Conservation (phyloP, 805 yeast species). For the Danielia oregonensis region DNA sequence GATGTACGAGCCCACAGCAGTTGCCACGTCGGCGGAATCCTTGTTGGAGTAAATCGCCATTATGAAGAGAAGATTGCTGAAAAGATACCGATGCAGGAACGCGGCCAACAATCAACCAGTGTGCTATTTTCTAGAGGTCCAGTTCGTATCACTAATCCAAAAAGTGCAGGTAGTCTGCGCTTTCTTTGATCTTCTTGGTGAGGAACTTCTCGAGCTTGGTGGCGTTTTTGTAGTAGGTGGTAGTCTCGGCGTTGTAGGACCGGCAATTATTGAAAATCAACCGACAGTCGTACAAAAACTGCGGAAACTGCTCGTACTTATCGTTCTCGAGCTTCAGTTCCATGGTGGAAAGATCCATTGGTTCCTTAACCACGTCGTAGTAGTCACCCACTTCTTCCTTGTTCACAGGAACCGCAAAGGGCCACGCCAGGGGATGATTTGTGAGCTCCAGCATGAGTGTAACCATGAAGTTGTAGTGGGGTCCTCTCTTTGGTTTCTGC, state of each 20-base stretch:
- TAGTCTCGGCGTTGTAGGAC: conserved; percentile 86
- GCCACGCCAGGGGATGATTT: conserved; percentile 97
- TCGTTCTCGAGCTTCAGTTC: conserved; percentile 90
- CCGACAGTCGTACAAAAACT: conserved; percentile 83
- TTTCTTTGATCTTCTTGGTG: conserved; percentile 75
- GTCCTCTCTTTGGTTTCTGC: conserved; percentile 88
- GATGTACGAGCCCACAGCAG: conserved; percentile 61
- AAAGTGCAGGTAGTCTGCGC: conserved; percentile 85
- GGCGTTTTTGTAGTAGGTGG: conserved; percentile 94
- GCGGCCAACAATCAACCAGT: too few species aligned
- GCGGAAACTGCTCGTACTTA: conserved; percentile 85
- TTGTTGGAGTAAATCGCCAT: conserved; percentile 43
- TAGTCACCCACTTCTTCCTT: conserved; percentile 94
- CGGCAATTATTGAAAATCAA: conserved; percentile 89
- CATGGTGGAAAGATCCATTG: conserved; percentile 97
- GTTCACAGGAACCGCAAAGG: conserved; percentile 89
- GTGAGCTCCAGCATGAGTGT: conserved; percentile 83
- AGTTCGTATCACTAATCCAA: too few species aligned
- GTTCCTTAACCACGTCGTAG: conserved; percentile 93
- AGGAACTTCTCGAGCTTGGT: conserved; percentile 89
- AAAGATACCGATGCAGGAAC: too few species aligned
- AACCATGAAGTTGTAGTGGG: conserved; percentile 92
- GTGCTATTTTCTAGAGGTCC: too few species aligned
- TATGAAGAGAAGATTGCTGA: neutral
- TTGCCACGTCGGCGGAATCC: conserved; percentile 58